Evolutionary conservation across 257 asterid genomes (phyloP), one percentile per base, ranked within the genome.

Genomic region (Craterostigma plantagineum): DNA sequence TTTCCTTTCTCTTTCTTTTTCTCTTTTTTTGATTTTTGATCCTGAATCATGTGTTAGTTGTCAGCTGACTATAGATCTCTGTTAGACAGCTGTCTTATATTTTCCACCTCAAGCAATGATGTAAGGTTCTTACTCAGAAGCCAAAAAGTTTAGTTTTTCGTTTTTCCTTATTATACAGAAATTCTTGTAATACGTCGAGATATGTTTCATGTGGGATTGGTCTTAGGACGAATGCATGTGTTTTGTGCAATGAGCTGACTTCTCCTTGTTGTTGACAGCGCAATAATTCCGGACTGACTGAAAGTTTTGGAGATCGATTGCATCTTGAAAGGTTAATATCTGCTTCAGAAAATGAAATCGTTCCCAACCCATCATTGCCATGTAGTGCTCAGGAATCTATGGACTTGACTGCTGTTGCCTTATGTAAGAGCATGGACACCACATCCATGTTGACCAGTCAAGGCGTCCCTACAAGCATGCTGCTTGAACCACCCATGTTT

Each of bases 271-370:
- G 38, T 54, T 63, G 52, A 49, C 81, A 72, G 92, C 60, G 65
- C 66, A 60, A 61, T 65, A 65, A 55, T 69, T 51, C 75, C 35
- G 87, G 70, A 18, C 69, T 67, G 40, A 61, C 52, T 18, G 91
- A 73, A 59, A 76, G 70, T 62, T 75, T 69, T 34, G 45, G 60
- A 9, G 79, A 75, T 38, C 92, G 68, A 46, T 54, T 72, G 34
- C 91, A 63, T 27, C 57, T 68, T 23, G 56, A 62, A 15, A 66
- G 70, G 46, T 56, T 56, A 13, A 63, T 64, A 41, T 68, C 73
- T 49, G 70, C 67, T 50, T 67, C 64, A 12, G 92, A 77, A 58
- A 85, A 66, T 58, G 44, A 60, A 55, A 42, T 61, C 55, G 54
- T 49, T 54, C 61, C 53, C 33, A 37, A 54, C 62, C 55, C 85